A percentile compares a stretch with the other conserved stretches of the same genome.
These are phyloP conservation scores for Dalbergia cochinchinensis DNA, from an alignment of 306 rosid species.

Conservation along the genomic window DNA sequence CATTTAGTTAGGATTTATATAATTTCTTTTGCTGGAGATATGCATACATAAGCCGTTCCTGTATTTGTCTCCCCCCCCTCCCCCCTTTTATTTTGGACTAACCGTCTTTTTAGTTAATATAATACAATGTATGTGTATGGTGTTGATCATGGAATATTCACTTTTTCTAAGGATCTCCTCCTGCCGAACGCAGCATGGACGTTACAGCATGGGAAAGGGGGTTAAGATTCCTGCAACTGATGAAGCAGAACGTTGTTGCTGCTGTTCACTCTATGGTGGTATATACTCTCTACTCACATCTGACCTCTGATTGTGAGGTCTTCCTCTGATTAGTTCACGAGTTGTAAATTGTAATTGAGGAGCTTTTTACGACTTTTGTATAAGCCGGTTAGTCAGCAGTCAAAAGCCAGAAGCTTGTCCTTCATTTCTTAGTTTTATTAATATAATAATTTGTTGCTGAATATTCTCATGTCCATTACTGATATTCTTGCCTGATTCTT, in stretches of 20 bases:
- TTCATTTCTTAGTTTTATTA: background rate
- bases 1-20: constrained; percentile 5
- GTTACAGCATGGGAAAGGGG: constrained; percentile 88
- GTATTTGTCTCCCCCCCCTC: background rate
- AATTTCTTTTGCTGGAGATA: constrained; percentile 23
- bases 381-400: constrained; percentile 32
- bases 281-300: constrained; percentile 44
- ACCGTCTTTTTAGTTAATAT: constrained; percentile 44
- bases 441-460: constrained; percentile 17
- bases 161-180: constrained; percentile 99
- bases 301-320: constrained; percentile 36
- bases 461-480: constrained; percentile 18
- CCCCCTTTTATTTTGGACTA: constrained; percentile 5
- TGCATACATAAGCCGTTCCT: constrained; percentile 28
- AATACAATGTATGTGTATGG: constrained; percentile 56
- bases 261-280: constrained; percentile 99
- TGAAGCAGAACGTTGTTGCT: constrained; percentile 74
- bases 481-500: constrained; percentile 12
- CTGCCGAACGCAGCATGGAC: constrained; percentile 99
- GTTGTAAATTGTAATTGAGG: constrained; percentile 13
- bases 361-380: constrained; percentile 29
- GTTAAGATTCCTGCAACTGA: constrained; percentile 72
- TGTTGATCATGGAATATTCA: constrained; percentile 96
- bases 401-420: constrained; percentile 26
- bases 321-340: constrained; percentile 44